Evolutionary conservation across 2,329 filamentous ascomycete species (phyloP), one percentile per base, ranked within the genome.

Genomic region (Cercospora sesami): DNA sequence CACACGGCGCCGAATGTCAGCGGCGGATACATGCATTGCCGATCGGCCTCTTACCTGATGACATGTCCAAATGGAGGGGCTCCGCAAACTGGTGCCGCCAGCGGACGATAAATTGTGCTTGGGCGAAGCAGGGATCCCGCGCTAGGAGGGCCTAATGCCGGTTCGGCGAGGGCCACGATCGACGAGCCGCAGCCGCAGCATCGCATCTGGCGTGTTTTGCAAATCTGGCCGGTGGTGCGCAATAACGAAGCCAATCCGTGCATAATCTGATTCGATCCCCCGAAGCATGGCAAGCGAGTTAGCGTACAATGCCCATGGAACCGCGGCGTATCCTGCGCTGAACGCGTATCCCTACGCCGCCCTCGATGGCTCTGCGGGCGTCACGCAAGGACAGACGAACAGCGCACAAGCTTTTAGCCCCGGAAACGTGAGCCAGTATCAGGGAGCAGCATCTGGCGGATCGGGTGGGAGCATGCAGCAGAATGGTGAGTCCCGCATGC

Each of bases 41-140:
- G 33, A n/a, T 57, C 64, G 23, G 39, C 33, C 31, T 58, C 65
- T 59, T 60, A 72, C 70, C 70, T 65, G 53, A 30, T 58, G 63
- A 60, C 70, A 72, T 71, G 63, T 4, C 28, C 33, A 4, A 28
- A 45, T 39, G 58, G 30, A 39, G 58, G 33, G 26, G 58, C 58
- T 31, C 28, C 26, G 59, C 42, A 51, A 1, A 26, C 4, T 58
- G 30, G 30, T 30, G 12, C 53, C 26, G 53, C 7, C 53, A 30
- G 53, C 53, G 26, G 39, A 31, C 30, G 33, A 14, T 39, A n/a
- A n/a, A 42, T 61, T 14, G 30, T 39, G 30, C 33, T n/a, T 36
- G 59, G 3, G 5, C 3, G 59, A 8, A 1, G 59, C 59, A 61
- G 39, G 59, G 59, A 61, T 61, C 12, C 18, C 14, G 59, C 59